phyloP scores from a whole-genome alignment of 257 asterid species.

The Jaltomata sinuosa region DNA sequence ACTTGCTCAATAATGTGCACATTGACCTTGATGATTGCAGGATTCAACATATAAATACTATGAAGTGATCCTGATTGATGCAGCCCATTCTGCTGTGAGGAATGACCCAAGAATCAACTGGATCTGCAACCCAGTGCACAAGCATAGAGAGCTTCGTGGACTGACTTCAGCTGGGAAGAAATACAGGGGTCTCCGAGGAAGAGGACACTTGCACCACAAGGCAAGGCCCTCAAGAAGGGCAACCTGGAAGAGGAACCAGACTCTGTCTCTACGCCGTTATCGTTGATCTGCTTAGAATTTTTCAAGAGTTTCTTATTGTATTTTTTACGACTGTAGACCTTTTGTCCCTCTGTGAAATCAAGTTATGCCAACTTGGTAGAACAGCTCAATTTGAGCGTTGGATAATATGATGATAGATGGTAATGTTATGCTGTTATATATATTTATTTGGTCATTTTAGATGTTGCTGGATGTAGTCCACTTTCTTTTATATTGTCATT shows the following conservation, averaged over 20 bases:
- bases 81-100: background rate
- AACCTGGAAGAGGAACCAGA: background rate
- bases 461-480: background rate
- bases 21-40: background rate
- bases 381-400: background rate
- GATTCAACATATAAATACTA: background rate
- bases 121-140: constrained; percentile 1
- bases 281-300: background rate
- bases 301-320: background rate
- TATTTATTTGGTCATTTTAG: background rate
- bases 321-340: background rate
- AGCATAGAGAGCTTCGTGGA: constrained; percentile 1
- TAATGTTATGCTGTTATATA: background rate
- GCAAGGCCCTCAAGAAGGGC: background rate
- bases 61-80: background rate
- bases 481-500: background rate
- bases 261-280: background rate
- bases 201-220: constrained; percentile 1
- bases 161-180: constrained; percentile 1
- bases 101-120: constrained; percentile 3
- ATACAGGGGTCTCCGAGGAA: constrained; percentile 1
- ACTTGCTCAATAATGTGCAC: background rate
- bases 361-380: background rate
- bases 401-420: background rate
- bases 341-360: background rate